A percentile compares a stretch with the other conserved stretches of the same genome.
phyloP scores from a whole-genome alignment of 495 filamentous ascomycete genomes.

The Stereocaulon alpinum region DNA sequence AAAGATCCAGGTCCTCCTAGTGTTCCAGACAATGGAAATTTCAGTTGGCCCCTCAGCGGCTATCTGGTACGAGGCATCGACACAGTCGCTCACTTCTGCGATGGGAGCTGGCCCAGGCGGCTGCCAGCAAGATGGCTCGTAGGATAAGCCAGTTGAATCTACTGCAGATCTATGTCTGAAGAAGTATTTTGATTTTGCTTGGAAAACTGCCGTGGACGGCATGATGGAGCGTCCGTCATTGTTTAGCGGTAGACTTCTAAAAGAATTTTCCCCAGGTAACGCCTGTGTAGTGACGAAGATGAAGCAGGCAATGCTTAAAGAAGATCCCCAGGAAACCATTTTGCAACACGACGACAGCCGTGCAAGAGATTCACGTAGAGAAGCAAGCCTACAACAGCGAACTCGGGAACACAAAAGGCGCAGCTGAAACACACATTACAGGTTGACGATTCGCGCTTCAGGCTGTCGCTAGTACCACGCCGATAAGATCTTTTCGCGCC shows the following conservation, averaged over 20 bases:
- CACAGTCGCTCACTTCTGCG: too few species aligned
- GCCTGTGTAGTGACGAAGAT: neutral
- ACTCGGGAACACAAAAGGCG: neutral
- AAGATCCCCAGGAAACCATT: neutral
- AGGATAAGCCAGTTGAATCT: too few species aligned
- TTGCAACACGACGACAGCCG: too few species aligned
- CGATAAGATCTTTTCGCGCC: neutral
- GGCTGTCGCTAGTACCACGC: neutral
- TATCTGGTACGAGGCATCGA: too few species aligned
- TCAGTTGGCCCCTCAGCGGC: too few species aligned
- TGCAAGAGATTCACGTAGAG: neutral
- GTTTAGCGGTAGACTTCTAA: neutral
- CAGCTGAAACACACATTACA: neutral
- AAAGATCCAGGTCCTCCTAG: too few species aligned
- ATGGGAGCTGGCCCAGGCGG: too few species aligned
- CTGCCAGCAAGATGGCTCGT: too few species aligned
- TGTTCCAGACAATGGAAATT: too few species aligned
- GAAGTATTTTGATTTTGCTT: neutral
- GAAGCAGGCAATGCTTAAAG: neutral
- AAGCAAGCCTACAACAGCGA: neutral
- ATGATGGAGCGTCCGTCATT: too few species aligned
- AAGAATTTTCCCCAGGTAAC: neutral
- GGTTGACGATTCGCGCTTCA: neutral
- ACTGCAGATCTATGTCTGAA: too few species aligned
- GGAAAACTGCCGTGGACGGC: neutral